These are phyloP conservation scores for Agapanthus africanus DNA, from an alignment of 106 monocot genomes.

Conservation along the genomic window DNA sequence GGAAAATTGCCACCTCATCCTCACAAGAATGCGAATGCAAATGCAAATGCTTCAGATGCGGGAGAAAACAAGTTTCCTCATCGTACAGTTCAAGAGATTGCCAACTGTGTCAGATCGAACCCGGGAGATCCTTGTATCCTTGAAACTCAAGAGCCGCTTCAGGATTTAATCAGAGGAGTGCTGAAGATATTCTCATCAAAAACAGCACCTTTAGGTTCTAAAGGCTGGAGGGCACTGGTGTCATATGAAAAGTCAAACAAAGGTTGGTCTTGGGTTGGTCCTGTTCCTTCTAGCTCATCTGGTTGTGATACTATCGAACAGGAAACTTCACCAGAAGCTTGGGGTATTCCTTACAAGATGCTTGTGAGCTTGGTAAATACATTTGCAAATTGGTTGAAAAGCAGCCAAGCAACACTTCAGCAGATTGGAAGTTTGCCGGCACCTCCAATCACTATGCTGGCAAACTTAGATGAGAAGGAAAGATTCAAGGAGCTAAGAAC, in stretches of 20 bases:
- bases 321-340: constrained; percentile 82
- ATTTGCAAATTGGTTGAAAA: constrained; percentile 95
- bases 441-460: constrained; percentile 45
- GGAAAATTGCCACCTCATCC: constrained; percentile 34
- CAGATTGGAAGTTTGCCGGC: constrained; percentile 88
- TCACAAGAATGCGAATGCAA: no score
- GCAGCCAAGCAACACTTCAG: constrained; percentile 79
- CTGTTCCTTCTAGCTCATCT: constrained; percentile 31
- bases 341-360: constrained; percentile 92
- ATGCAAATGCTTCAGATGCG: constrained; percentile 16
- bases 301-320: constrained; percentile 49
- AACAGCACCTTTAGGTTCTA: constrained; percentile 87
- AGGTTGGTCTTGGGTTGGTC: constrained; percentile 76
- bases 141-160: constrained; percentile 91
- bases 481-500: constrained; percentile 85
- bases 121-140: constrained; percentile 92
- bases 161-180: constrained; percentile 83
- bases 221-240: constrained; percentile 76
- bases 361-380: constrained; percentile 88
- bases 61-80: constrained; percentile 36
- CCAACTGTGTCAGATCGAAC: constrained; percentile 55
- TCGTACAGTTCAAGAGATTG: constrained; percentile 75
- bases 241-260: constrained; percentile 69
- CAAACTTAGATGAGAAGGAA: constrained; percentile 71
- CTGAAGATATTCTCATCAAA: constrained; percentile 84